A percentile compares a stretch with the other conserved stretches of the same genome.
Evolutionary conservation across 305 asterid genomes (phyloP).

Genomic region (Rubia tinctorum): DNA sequence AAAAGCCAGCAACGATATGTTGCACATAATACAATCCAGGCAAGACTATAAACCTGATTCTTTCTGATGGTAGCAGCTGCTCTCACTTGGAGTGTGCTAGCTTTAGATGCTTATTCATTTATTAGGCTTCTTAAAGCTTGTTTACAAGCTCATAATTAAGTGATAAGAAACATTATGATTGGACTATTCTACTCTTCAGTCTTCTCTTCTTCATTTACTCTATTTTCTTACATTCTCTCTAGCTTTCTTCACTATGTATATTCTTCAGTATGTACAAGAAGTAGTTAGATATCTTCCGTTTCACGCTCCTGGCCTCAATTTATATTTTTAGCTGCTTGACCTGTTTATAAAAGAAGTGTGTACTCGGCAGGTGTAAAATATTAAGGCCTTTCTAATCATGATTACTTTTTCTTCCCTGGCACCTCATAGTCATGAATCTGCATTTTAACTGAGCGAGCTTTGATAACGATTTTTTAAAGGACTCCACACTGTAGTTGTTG

Average conservation of each 20-base stretch:
- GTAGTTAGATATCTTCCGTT: not conserved
- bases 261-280: no score
- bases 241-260: not conserved
- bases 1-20: slow-evolving; percentile 78
- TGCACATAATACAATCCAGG: slow-evolving; percentile 91
- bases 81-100: not conserved
- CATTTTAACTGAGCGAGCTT: not conserved
- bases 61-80: not conserved
- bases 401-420: not conserved
- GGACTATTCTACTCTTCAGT: not conserved
- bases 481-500: not conserved
- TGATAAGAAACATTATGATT: not conserved
- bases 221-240: not conserved
- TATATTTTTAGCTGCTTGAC: not conserved
- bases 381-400: not conserved
- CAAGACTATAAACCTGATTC: slow-evolving; percentile 10
- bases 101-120: not conserved
- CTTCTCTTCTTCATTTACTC: not conserved
- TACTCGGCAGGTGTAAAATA: not conserved
- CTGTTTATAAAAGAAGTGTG: not conserved
- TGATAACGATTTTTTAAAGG: not conserved
- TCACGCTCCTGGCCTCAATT: not conserved
- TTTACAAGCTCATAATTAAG: not conserved
- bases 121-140: not conserved
- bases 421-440: not conserved